Percentiles rank a stretch among this genome's conserved stretches.
phyloP scores from a whole-genome alignment of 2,329 filamentous ascomycete species.

The Apiospora kogelbergensis region DNA sequence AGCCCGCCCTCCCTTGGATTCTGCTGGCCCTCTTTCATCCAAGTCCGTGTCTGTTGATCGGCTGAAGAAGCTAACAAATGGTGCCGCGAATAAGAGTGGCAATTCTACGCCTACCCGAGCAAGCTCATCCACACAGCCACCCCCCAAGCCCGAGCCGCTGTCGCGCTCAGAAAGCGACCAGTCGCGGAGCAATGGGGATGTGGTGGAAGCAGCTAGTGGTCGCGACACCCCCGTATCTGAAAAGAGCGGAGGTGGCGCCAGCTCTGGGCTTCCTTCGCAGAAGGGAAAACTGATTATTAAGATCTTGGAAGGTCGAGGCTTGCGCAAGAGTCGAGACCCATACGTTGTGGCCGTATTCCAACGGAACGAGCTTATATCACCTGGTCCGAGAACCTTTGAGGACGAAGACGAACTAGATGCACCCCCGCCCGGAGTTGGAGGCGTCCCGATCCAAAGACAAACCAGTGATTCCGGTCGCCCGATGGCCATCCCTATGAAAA shows the following conservation, averaged over 20 bases:
- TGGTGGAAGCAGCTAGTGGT: constrained; percentile 45
- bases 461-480: constrained; percentile 80
- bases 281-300: constrained; percentile 90
- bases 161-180: constrained; percentile 20
- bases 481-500: constrained; percentile 96
- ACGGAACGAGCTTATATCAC: constrained; percentile 92
- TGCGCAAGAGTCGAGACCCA: constrained; percentile 81
- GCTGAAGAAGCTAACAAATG: constrained; percentile 87
- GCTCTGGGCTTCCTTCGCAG: constrained; percentile 49
- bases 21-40: constrained; percentile 37
- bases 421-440: constrained; percentile 52
- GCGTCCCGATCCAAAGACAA: constrained; percentile 64
- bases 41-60: constrained; percentile 65
- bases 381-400: constrained; percentile 67
- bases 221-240: constrained; percentile 52
- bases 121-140: constrained; percentile 64
- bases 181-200: constrained; percentile 35
- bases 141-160: constrained; percentile 41
- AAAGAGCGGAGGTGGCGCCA: constrained; percentile 57
- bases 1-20: constrained; percentile 36
- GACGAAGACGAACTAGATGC: constrained; percentile 59
- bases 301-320: constrained; percentile 79
- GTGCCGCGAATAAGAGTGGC: constrained; percentile 81
- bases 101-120: constrained; percentile 88
- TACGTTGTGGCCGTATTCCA: constrained; percentile 98